Evolutionary conservation across 495 filamentous ascomycete genomes (phyloP), one percentile per base, ranked within the genome.

Genomic region (Saxophila tyrrhenica): DNA sequence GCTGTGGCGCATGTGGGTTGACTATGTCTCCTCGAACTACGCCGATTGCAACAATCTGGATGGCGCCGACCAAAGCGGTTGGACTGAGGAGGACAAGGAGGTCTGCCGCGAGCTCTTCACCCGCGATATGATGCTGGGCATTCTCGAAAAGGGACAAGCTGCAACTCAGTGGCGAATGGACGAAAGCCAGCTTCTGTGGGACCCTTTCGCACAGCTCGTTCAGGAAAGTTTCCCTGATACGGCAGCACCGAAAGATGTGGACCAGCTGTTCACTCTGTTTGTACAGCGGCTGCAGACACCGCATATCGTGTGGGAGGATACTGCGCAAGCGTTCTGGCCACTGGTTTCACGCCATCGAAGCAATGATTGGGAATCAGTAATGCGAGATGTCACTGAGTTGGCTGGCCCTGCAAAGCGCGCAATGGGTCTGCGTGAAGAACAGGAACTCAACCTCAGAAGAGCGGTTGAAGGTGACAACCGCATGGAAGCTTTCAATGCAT

Each of bases 101-200:
- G 62, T 86, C 29, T 87, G 86, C 45, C 77, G 77, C 47, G 86
- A 94, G 54, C 71, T 89, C n/a, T 95, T 95, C 67, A 81, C 76
- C 25, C 78, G 83, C 70, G 82, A 90, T 41, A 74, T 75, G 35
- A 79, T 92, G 49, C 62, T 94, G 25, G 79, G 83, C 39, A 82
- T 89, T 10, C 94, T 89, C 84, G 77, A 85, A 62, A 74, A 84
- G 45, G 92, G 79, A 23, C 82, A 84, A 41, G 79, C 86, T 45
- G 81, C 83, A 22, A 92, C 87, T 15, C 79, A 83, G 62, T 88
- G 83, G 71, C 83, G 86, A 60, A 77, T 96, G 54, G 78, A 82
- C 62, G 87, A 95, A 63, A 95, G 90, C 70, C 79, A 92, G 61
- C 61, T 82, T 48, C 75, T 96, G n/a, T 98, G 90, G 90, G 81